Conservation (phyloP, 139 green algal genomes). For the Haematococcus sp. region DNA sequence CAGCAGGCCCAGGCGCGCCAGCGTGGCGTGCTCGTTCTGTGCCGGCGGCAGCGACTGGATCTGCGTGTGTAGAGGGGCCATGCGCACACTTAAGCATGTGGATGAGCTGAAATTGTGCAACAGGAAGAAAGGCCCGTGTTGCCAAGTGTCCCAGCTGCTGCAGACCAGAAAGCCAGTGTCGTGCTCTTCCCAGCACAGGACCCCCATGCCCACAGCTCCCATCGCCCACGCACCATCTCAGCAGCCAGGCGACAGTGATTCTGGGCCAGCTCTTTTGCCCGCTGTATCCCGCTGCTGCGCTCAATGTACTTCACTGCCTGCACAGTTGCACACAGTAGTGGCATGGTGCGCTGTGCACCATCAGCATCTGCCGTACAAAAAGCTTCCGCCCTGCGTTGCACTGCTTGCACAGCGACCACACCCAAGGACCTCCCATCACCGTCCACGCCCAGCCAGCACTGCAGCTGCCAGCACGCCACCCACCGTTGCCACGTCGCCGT, state of each 20-base stretch:
- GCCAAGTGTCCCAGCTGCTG: too few relatives aligned
- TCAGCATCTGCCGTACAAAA: background rate
- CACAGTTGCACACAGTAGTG: background rate
- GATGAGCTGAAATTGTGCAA: too few relatives aligned
- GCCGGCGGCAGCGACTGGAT: conserved; percentile 47
- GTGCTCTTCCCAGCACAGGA: too few relatives aligned
- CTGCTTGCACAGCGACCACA: background rate
- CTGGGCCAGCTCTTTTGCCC: conserved; percentile 68
- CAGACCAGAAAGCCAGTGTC: too few relatives aligned
- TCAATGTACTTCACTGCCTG: conserved; percentile 61
- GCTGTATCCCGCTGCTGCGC: conserved; percentile 61
- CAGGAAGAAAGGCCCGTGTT: too few relatives aligned
- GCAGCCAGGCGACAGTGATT: conserved; percentile 64
- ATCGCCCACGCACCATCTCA: conserved; percentile 38
- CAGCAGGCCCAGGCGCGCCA: conserved; percentile 55
- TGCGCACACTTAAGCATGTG: background rate
- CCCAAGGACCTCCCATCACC: background rate
- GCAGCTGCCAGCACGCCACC: background rate
- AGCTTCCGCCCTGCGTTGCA: background rate
- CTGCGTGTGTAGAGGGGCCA: conserved; percentile 27
- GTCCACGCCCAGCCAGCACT: background rate
- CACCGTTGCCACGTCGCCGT: conserved; percentile 67
- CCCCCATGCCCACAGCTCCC: background rate
- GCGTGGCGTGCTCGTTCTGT: conserved; percentile 46
- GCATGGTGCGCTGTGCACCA: background rate